Base-by-base conservation (phyloP, 768 basidiomycete species). In the Boletus reticulatus region DNA sequence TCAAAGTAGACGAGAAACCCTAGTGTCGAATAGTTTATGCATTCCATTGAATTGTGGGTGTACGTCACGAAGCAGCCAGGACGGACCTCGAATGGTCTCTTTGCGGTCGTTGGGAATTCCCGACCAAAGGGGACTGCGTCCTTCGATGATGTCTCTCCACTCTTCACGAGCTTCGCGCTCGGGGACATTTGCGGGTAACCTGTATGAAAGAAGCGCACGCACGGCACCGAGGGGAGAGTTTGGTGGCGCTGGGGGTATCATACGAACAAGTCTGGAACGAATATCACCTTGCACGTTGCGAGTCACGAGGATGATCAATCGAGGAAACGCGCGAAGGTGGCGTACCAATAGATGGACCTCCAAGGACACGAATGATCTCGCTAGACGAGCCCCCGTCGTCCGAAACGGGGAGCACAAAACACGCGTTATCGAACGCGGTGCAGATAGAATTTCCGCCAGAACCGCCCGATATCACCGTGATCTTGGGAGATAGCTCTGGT, bases 311-410 rank as follows among this genome's bases (percentile, higher is more conserved):
- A 53, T 55, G 16, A 56, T 60, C 58, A 29, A 36, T 58, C 53
- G 19, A 52, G 61, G 57, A 60, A 56, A 50, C 34, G 48, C 19
- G 19, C 12, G 1, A 52, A 36, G 22, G 41, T 47, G 56, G 58
- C 65, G 55, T 63, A 89, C 91, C 89, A 64, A 94, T 83, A 34
- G 91, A 92, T 20, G 91, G 89, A 4, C 91, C 91, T 17, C 89
- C 90, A 50, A 98, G 78, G 22, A 94, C 92, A 47, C 94, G 84
- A 49, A 94, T 91, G 50, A 96, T 96, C 76, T 97, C 94, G 60
- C 90, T 91, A 3, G 94, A 96, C 4, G 92, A 94, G 43, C 95
- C 95, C 1, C 95, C 95, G 69, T 98, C 94, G 67, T 98, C 95
- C 7, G 93, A 95, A 32, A 98, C 92, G 6, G 95, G 95, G 34